Percentiles rank a stretch among this genome's conserved stretches.
These are phyloP conservation scores for Sporothrix pallida DNA, from an alignment of 2,329 filamentous ascomycete genomes.

Conservation along the genomic window DNA sequence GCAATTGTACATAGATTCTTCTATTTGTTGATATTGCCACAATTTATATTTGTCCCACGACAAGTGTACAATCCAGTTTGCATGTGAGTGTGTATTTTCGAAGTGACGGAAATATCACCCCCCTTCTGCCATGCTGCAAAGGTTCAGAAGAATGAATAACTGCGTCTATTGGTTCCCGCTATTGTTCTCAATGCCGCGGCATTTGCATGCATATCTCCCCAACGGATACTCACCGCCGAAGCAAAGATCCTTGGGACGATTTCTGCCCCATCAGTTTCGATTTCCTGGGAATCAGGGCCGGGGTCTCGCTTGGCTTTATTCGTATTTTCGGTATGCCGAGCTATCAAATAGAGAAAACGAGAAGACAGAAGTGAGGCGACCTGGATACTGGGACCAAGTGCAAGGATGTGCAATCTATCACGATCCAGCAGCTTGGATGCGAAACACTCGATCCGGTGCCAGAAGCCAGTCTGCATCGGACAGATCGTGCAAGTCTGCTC, in stretches of 20 bases:
- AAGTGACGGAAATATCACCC: too few species aligned
- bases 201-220: neutral
- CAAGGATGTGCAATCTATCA: constrained; percentile 9
- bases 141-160: too few species aligned
- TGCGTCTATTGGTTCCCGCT: too few species aligned
- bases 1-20: too few species aligned
- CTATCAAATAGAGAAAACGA: neutral
- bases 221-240: constrained; percentile 1
- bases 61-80: neutral
- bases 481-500: constrained; percentile 16
- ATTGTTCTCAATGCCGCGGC: neutral
- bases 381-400: neutral
- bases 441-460: constrained; percentile 10
- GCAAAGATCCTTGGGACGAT: neutral
- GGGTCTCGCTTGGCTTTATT: neutral
- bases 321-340: constrained; percentile 23
- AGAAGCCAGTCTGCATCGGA: neutral
- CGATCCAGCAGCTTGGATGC: constrained; percentile 2
- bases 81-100: too few species aligned
- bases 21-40: neutral
- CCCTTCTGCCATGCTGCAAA: too few species aligned
- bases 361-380: neutral
- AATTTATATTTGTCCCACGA: neutral
- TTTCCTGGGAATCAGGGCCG: too few species aligned
- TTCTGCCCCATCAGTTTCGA: neutral